Base-by-base conservation (phyloP, 202 grass and related monocot genomes). In the Digitaria exilis region DNA sequence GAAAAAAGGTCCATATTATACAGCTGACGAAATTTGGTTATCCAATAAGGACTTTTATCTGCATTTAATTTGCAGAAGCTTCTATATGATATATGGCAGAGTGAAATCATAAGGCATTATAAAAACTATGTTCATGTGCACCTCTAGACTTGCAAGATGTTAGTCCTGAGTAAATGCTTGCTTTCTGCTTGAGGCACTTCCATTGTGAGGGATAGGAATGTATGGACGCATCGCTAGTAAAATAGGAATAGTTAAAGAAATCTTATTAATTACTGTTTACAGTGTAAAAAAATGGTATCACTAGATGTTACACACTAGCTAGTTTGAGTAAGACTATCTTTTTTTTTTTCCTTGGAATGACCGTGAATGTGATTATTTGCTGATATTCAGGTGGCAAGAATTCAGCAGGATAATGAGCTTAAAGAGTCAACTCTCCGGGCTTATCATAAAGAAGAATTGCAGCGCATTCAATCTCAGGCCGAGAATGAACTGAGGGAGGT, bases 401-500 rank as follows among this genome's bases (percentile, higher is more conserved):
- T 96, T 28, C 85, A 94, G 56, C 85, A 94, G 81, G 87, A 92
- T 76, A 88, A 91, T 79, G 89, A 91, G 30, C 89, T 82, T 70
- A 95, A 94, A 88, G 93, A 96, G 82, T 89, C 84, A 68, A 87
- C 72, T 77, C 78, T 98, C 77, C 81, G 65, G 45, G 29, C 87
- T 80, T 83, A 87, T 88, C 90, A 96, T 79, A 94, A 87, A 85
- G 94, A 94, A 94, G 92, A 97, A 75, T 81, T 94, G 46, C 86
- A 97, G 79, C 81, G 71, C 9, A 55, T 87, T 32, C 75, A 90
- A 67, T 89, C 91, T 87, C 86, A 97, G 75, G 80, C 88, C 73
- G 94, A 94, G 86, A 94, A 78, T 94, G 92, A 97, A 86, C 52
- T 97, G 86, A 89, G 84, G 82, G 92, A 97, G 91, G 94, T 97